These are phyloP conservation scores for Gloeostereum incarnatum DNA, from an alignment of 768 basidiomycete genomes.

Conservation along the genomic window DNA sequence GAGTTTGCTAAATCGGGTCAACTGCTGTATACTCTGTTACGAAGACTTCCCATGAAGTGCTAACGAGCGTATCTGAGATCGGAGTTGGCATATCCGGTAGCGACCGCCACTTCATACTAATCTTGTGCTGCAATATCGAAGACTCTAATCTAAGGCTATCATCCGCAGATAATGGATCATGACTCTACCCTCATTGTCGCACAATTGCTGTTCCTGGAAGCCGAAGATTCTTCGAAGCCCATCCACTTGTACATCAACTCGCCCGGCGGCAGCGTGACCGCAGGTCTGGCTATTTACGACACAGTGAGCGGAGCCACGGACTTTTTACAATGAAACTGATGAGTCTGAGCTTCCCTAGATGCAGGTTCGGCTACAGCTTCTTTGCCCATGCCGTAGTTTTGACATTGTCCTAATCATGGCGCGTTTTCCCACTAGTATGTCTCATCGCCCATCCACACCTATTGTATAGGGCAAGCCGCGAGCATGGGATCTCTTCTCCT, in stretches of 20 bases:
- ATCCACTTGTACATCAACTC: conserved; percentile 97
- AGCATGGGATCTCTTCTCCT: conserved; percentile 95
- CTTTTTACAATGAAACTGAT: conserved; percentile 1
- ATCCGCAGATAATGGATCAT: conserved; percentile 73
- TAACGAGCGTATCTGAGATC: no score
- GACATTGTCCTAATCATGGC: conserved; percentile 5
- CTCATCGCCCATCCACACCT: conserved; percentile 91
- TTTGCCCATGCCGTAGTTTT: not conserved
- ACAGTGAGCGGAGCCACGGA: conserved; percentile 62
- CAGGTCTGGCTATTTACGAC: conserved; percentile 95
- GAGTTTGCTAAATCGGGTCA: no score
- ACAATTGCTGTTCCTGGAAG: conserved; percentile 91
- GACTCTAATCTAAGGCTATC: conserved; percentile 7
- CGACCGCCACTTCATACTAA: no score
- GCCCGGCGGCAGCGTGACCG: conserved; percentile 92
- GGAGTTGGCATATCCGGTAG: no score
- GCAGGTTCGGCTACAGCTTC: conserved; percentile 39
- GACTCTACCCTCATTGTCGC: conserved; percentile 85
- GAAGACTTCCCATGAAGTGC: no score
- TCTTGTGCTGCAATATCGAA: conserved; percentile 8
- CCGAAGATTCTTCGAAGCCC: conserved; percentile 88
- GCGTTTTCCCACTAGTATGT: conserved; percentile 47
- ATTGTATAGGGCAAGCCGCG: conserved; percentile 91
- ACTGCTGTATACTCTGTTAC: no score
- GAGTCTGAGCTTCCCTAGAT: conserved; percentile 35